Evolutionary conservation across 257 asterid genomes (phyloP), one percentile per base, ranked within the genome.

Genomic region (Scutellaria galericulata): DNA sequence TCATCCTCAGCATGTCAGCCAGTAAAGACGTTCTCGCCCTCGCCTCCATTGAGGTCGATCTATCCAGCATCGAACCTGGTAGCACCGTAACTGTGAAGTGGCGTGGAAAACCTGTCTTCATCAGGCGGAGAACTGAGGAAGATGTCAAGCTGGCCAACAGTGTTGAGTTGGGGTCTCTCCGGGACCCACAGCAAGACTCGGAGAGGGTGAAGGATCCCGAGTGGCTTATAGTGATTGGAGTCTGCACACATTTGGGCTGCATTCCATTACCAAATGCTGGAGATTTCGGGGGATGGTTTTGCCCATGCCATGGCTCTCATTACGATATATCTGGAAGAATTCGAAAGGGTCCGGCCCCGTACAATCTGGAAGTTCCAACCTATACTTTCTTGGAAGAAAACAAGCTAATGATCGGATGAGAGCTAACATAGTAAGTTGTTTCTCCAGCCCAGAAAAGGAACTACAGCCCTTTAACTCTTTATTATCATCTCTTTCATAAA

Each of bases 71-170:
- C 64, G 91, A 86, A 69, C 91, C 90, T 20, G 92, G 92, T 52
- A 70, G 82, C 0, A 88, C 90, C 7, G 91, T 88, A 37, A 86
- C 92, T 0, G 92, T 88, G 46, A 88, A 88, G 86, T 84, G 90
- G 95, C 88, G 95, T 56, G 95, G 95, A 39, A 88, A 88, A 73
- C 95, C 90, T 0, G 95, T 88, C 22, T 88, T 88, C 80, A 88
- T 88, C 27, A 81, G 91, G 78, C 89, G 52, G 20, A 76, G 89
- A 8, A 88, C 91, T 54, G 84, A 80, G 10, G 88, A 84, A 2
- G 95, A 86, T 75, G 77, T 88, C 14, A 83, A 86, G 39, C 70
- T 83, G 76, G 91, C 90, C 5, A 86, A 86, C 75, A 79, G 86
- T 42, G 87, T 86, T 1, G 87, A 88, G 24, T 24, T 86, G 51